phyloP scores from a whole-genome alignment of 306 rosid species.

The Cicer judaicum region DNA sequence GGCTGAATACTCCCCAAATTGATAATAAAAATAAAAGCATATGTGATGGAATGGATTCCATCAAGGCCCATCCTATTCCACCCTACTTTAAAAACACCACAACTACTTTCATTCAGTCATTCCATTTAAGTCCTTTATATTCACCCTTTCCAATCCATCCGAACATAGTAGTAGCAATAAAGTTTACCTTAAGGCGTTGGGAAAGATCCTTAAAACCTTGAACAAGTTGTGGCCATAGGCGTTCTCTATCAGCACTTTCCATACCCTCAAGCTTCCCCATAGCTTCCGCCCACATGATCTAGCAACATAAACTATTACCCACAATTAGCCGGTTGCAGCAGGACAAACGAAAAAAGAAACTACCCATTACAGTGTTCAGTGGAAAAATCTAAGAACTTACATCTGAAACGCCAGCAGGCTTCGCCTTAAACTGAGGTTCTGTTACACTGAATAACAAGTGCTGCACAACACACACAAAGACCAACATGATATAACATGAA shows the following conservation, averaged over 20 bases:
- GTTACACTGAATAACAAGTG: constrained; percentile 91
- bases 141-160: background rate
- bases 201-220: constrained; percentile 96
- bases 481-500: constrained; percentile 28
- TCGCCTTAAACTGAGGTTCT: constrained; percentile 77
- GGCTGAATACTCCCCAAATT: background rate
- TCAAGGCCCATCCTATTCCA: background rate
- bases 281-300: constrained; percentile 99
- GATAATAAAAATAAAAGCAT: background rate
- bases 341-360: constrained; percentile 14
- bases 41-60: background rate
- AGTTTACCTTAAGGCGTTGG: constrained; percentile 78
- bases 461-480: constrained; percentile 58
- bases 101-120: background rate
- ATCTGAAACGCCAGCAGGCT: constrained; percentile 94
- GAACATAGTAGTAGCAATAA: constrained; percentile 12
- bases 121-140: background rate
- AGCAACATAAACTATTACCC: constrained; percentile 70
- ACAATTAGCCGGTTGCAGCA: constrained; percentile 46
- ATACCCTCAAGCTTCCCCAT: constrained; percentile 96
- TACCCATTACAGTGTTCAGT: background rate
- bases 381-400: constrained; percentile 60
- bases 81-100: background rate
- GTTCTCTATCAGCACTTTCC: constrained; percentile 89
- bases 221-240: constrained; percentile 94